Base-by-base conservation (phyloP, 2,329 filamentous ascomycete genomes). In the Calonectria pteridis region DNA sequence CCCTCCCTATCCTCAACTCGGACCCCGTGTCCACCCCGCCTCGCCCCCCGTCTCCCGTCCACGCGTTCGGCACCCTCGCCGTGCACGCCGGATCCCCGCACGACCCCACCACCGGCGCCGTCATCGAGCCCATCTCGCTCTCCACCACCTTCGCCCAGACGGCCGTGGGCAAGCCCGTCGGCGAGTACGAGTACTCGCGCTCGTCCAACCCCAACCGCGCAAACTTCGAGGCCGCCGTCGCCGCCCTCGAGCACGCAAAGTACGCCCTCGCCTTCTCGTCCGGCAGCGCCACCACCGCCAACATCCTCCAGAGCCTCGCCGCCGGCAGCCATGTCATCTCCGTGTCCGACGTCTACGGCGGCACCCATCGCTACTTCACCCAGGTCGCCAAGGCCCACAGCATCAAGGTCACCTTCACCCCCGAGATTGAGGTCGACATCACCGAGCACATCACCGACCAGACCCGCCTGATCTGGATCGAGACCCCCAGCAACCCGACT, bases 311-410 rank as follows among this genome's bases (percentile, higher is more conserved):
- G 87, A 97, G 94, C 79, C 91, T 99, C 72, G 95, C 96, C 29
- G 90, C 94, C 16, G 96, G 95, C 75, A 97, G 95, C 62, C 97
- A 99, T 87, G 95, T 99, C 81, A 93, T 99, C 80, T 98, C 95
- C 75, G 95, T 99, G 62, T 98, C 95, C 58, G 97, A 99, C 84
- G 96, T 99, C 80, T 99, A 99, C 85, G 97, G 97, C 79, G 97
- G 97, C 80, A 99, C 97, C 51, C 97, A 99, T 88, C 91, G 97
- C 82, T 99, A 99, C 89, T 99, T 99, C 89, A 99, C 97, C 77
- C 96, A 98, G 87, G 97, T 98, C 65, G 97, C 97, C 71, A 93
- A 95, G 81, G 95, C 97, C 31, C 97, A 99, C 85, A 95, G 96
- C 81, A 95, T 99, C 69, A 92, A 94, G 80, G 97, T 98, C 75